Evolutionary conservation across 176 grass and related monocot genomes (phyloP), one percentile per base, ranked within the genome.

Genomic region (Guadua angustifolia): DNA sequence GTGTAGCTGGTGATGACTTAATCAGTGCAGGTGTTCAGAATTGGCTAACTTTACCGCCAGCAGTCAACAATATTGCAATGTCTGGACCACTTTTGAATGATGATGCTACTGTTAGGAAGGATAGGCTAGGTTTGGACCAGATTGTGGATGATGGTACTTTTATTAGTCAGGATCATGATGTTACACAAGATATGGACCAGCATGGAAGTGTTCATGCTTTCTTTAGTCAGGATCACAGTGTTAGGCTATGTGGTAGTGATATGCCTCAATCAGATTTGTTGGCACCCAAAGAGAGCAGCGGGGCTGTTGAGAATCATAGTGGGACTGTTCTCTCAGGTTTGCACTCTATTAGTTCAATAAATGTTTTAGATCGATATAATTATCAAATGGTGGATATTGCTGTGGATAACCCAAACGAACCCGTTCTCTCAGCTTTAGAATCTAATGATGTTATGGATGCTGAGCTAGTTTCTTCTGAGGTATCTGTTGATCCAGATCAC

Each of bases 31-130:
- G 45, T 69, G 26, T 72, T 83, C 88, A 79, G 39, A 83, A 83
- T 66, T 90, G 88, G 88, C 57, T 90, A 68, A 74, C 80, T 79
- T 83, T 90, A 79, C 88, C 84, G 0, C 58, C 85, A 40, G 26
- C 80, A 17, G 50, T 74, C 33, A 90, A 78, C 44, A 33, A 13
- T 50, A 77, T 67, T 19, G 35, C 38, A 57, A 56, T 68, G 46
- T 77, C 33, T 55, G 61, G 22, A 45, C 36, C 77, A 51, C 17
- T 66, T 77, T n/a, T 69, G 33, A 52, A 73, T 79, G 66, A 75
- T 69, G 68, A 55, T 86, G 42, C 32, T 79, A 21, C 24, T 62
- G 56, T 68, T 75, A 78, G 69, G 73, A 57, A 55, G 17, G 79
- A 32, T 79, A 89, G 44, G 52, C 24, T 77, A 77, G 84, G 76